Evolutionary conservation across 140 eudicot genomes (phyloP).

Genomic region (Stevia rebaudiana): DNA sequence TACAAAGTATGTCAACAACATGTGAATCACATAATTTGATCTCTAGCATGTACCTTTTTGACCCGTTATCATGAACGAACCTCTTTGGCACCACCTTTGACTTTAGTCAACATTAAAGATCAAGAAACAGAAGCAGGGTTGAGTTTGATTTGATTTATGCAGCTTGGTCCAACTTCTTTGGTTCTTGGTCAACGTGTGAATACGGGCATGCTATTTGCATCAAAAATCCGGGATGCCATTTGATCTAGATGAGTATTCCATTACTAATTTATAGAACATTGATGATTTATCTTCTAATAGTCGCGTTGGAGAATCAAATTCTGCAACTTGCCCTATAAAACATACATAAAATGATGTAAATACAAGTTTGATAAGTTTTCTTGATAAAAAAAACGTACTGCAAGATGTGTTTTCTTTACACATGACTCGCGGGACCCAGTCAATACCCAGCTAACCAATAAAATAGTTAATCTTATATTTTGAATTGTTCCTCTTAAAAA

Average conservation of each 20-base stretch:
- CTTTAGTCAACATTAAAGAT: slow-evolving; percentile 26
- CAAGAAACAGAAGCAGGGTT: slow-evolving; percentile 25
- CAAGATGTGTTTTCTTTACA: background rate
- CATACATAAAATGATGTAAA: background rate
- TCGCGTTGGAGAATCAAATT: slow-evolving; percentile 70
- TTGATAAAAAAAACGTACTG: background rate
- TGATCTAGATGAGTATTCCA: slow-evolving; percentile 82
- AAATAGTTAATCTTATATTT: too few relatives aligned
- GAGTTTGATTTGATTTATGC: slow-evolving; percentile 11
- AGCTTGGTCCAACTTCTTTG: slow-evolving; percentile 24
- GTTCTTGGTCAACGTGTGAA: slow-evolving; percentile 17
- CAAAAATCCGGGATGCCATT: slow-evolving; percentile 53
- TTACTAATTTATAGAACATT: slow-evolving; percentile 73
- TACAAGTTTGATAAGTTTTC: background rate
- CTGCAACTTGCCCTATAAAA: slow-evolving; percentile 81
- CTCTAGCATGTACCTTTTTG: slow-evolving; percentile 24
- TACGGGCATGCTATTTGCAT: slow-evolving; percentile 18
- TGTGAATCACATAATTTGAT: slow-evolving; percentile 27
- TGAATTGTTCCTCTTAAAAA: background rate
- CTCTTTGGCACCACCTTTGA: slow-evolving; percentile 24
- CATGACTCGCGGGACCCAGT: too few relatives aligned
- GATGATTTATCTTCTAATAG: slow-evolving; percentile 74
- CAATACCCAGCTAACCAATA: too few relatives aligned
- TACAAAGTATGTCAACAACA: slow-evolving; percentile 43
- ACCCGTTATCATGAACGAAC: slow-evolving; percentile 14